These are phyloP conservation scores for Sporormia fimetaria DNA, from an alignment of 495 filamentous ascomycete genomes.

Conservation along the genomic window DNA sequence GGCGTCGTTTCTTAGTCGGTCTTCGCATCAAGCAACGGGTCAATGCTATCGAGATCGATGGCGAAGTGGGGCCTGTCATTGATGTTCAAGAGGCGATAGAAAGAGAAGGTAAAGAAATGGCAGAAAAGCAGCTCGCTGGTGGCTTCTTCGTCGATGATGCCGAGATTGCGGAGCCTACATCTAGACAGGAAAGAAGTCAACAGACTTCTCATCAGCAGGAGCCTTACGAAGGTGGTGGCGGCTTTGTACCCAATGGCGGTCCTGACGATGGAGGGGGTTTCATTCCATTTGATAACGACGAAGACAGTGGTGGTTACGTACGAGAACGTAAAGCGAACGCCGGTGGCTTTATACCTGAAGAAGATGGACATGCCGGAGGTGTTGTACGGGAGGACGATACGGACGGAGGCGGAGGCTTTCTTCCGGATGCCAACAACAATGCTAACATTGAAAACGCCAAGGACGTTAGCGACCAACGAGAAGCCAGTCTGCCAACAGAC, in stretches of 20 bases:
- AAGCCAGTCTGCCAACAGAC: too few species aligned
- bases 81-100: conserved; percentile 20
- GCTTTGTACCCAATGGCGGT: not conserved
- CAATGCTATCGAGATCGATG: conserved; percentile 48
- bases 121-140: conserved; percentile 17
- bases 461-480: too few species aligned
- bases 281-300: conserved; percentile 2
- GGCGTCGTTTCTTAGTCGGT: conserved; percentile 64
- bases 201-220: not conserved
- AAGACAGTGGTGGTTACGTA: conserved; percentile 9
- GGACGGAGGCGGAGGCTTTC: not conserved
- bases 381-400: conserved; percentile 1
- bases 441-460: too few species aligned
- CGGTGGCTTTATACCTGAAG: conserved; percentile 6
- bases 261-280: conserved; percentile 7
- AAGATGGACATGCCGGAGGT: not conserved
- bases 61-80: conserved; percentile 27
- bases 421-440: too few species aligned
- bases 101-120: conserved; percentile 14
- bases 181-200: too few species aligned
- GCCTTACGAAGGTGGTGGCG: not conserved
- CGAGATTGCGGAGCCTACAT: conserved; percentile 12
- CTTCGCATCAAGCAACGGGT: conserved; percentile 72
- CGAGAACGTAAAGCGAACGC: conserved; percentile 4
- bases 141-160: conserved; percentile 27